phyloP scores from a whole-genome alignment of 2,329 filamentous ascomycete genomes.

The Trichoderma simmonsii region DNA sequence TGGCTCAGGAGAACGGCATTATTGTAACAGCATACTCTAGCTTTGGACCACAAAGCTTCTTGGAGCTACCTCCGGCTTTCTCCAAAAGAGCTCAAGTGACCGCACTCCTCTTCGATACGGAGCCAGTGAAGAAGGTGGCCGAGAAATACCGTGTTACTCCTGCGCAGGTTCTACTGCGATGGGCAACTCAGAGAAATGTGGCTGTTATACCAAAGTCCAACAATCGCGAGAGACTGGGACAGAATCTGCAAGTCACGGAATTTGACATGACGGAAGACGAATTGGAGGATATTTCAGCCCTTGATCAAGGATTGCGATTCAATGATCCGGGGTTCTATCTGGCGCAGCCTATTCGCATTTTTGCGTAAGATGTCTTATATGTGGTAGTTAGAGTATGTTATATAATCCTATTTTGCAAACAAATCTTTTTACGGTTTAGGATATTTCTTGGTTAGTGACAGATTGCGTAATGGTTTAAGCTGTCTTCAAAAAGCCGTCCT shows the following conservation, averaged over 20 bases:
- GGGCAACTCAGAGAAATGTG: slow-evolving; percentile 63
- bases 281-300: slow-evolving; percentile 51
- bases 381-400: background rate
- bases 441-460: background rate
- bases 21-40: slow-evolving; percentile 63
- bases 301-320: slow-evolving; percentile 57
- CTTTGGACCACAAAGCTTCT: slow-evolving; percentile 55
- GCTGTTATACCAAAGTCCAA: slow-evolving; percentile 65
- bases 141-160: slow-evolving; percentile 56
- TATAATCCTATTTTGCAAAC: background rate
- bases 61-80: slow-evolving; percentile 28
- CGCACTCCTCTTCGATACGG: slow-evolving; percentile 29
- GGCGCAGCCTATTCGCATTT: background rate
- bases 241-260: background rate
- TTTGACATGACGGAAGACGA: slow-evolving; percentile 56
- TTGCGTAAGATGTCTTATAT: background rate
- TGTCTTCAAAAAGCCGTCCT: background rate
- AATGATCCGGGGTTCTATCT: slow-evolving; percentile 42
- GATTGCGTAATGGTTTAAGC: background rate
- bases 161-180: slow-evolving; percentile 64
- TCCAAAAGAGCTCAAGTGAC: slow-evolving; percentile 25
- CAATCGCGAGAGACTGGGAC: slow-evolving; percentile 37
- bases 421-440: background rate
- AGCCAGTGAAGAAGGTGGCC: slow-evolving; percentile 37
- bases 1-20: slow-evolving; percentile 56